A percentile compares a stretch with the other conserved stretches of the same genome.
Conservation (phyloP, 2,329 filamentous ascomycete genomes). For the Mycosphaerella sp. region DNA sequence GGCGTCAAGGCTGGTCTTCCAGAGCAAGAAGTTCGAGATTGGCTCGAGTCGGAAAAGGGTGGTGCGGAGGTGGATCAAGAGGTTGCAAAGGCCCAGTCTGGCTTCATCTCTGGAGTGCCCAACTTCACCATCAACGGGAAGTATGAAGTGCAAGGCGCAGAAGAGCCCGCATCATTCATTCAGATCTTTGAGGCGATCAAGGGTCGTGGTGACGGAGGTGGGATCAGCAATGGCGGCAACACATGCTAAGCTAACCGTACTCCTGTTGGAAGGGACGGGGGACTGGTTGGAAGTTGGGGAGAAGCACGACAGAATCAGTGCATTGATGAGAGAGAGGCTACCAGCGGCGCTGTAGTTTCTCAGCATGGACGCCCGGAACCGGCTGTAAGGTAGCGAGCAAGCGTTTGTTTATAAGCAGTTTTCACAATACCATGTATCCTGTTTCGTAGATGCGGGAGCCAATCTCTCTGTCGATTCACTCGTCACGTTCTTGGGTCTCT, state of each 20-base stretch:
- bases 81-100: constrained; percentile 39
- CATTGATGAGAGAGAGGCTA: neutral
- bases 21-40: constrained; percentile 38
- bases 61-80: constrained; percentile 43
- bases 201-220: constrained; percentile 21
- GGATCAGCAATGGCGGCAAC: constrained; percentile 15
- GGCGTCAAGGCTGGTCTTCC: constrained; percentile 42
- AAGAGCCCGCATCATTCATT: constrained; percentile 62
- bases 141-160: constrained; percentile 63
- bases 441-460: neutral
- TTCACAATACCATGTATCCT: neutral
- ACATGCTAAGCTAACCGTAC: constrained; percentile 9
- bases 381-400: constrained; percentile 1
- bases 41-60: constrained; percentile 41
- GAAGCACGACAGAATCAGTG: neutral
- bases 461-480: neutral
- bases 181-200: constrained; percentile 58
- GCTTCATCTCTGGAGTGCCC: constrained; percentile 62
- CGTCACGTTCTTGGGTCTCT: neutral
- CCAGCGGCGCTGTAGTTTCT: constrained; percentile 2
- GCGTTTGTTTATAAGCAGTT: neutral
- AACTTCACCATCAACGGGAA: constrained; percentile 65
- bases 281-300: neutral
- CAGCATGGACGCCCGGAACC: neutral
- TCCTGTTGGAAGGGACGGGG: neutral